phyloP scores from a whole-genome alignment of 2,329 filamentous ascomycete species.

The Hymenoscyphus repandus region DNA sequence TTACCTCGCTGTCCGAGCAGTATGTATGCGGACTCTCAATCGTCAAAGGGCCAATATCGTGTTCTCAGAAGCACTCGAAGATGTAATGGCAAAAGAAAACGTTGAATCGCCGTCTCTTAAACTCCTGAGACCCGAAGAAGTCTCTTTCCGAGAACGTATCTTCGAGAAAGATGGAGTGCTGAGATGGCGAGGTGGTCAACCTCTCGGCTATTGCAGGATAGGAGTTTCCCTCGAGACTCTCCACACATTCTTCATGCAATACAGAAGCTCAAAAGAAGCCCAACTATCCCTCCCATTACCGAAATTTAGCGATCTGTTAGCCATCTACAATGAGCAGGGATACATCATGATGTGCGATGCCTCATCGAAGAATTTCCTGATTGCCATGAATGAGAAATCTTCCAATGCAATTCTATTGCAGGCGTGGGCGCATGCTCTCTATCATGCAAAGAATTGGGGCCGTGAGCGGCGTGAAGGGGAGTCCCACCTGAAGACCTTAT shows the following conservation, averaged over 20 bases:
- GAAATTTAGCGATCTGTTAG: conserved; percentile 35
- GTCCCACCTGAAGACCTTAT: conserved; percentile 6
- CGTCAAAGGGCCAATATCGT: conserved; percentile 79
- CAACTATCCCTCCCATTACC: conserved; percentile 24
- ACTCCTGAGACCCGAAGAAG: conserved; percentile 59
- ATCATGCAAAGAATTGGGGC: conserved; percentile 27
- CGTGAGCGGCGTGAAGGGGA: not conserved
- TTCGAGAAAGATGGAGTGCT: conserved; percentile 38
- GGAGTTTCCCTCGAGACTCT: conserved; percentile 40
- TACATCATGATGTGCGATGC: conserved; percentile 59
- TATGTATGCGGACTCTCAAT: conserved; percentile 80
- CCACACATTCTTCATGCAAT: conserved; percentile 13
- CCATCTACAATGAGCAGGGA: conserved; percentile 43
- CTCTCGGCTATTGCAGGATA: conserved; percentile 49
- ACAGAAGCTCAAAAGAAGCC: conserved; percentile 11
- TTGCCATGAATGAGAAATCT: conserved; percentile 59
- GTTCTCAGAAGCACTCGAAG: conserved; percentile 51
- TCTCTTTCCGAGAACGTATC: conserved; percentile 40
- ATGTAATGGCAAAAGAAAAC: not conserved
- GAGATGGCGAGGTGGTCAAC: conserved; percentile 40
- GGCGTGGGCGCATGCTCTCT: conserved; percentile 57
- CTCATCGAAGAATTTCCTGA: conserved; percentile 34
- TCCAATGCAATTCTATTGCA: conserved; percentile 46
- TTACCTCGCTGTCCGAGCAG: conserved; percentile 76
- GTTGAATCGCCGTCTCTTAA: not conserved